Conservation (phyloP, 1,139 yeast genomes). For the Kodamaea suecica region DNA sequence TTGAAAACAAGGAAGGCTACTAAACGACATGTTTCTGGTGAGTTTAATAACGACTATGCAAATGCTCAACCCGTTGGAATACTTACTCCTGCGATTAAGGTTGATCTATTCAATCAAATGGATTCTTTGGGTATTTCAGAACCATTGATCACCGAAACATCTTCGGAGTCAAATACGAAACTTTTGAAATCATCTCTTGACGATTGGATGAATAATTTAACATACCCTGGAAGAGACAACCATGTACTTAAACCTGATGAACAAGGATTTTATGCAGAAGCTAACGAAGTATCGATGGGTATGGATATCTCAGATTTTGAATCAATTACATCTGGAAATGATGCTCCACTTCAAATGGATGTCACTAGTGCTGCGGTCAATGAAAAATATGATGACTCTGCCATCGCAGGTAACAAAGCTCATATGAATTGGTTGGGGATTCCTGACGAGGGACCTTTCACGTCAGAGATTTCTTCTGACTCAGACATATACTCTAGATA, state of each 20-base stretch:
- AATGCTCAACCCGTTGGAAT: background rate
- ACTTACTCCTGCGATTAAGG: conserved; percentile 12
- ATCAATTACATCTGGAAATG: conserved; percentile 15
- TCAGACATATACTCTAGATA: background rate
- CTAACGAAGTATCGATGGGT: conserved; percentile 18
- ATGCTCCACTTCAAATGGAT: background rate
- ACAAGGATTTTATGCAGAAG: conserved; percentile 42
- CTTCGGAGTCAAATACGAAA: conserved; percentile 8
- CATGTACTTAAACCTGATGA: conserved; percentile 29
- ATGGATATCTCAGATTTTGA: conserved; percentile 33
- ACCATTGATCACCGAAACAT: conserved; percentile 8
- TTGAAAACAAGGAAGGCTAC: conserved; percentile 18
- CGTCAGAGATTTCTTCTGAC: conserved; percentile 1
- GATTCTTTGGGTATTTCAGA: conserved; percentile 16
- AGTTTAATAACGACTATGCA: conserved; percentile 7
- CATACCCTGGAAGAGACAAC: conserved; percentile 31
- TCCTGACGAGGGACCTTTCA: background rate
- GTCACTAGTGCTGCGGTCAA: conserved; percentile 13
- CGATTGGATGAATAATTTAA: conserved; percentile 30
- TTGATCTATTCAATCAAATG: conserved; percentile 13
- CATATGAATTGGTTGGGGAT: conserved; percentile 2
- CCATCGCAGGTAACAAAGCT: too few species aligned
- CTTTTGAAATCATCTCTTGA: conserved; percentile 18
- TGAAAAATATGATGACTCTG: too few species aligned
- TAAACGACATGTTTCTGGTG: conserved; percentile 6